Evolutionary conservation across 768 basidiomycete genomes (phyloP).

Genomic region (Suillus tomentosus): DNA sequence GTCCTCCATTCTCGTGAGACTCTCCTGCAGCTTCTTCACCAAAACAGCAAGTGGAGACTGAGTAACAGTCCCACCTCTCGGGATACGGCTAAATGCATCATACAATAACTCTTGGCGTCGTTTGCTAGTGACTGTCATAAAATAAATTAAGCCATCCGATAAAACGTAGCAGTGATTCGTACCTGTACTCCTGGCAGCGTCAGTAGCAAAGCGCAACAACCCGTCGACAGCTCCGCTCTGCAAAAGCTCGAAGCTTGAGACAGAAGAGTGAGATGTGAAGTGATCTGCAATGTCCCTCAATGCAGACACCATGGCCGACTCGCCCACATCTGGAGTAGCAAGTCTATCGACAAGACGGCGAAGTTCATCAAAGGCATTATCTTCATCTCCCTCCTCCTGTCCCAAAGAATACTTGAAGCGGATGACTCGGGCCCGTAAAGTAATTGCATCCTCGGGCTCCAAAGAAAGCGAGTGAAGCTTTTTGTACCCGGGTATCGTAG

Average conservation of each 20-base stretch:
- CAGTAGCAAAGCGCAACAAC: constrained; percentile 78
- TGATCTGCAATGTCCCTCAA: constrained; percentile 77
- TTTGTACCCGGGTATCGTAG: constrained; percentile 64
- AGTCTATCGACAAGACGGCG: constrained; percentile 66
- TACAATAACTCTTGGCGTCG: constrained; percentile 79
- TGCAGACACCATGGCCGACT: constrained; percentile 61
- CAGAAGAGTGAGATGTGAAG: constrained; percentile 75
- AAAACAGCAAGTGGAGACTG: constrained; percentile 73
- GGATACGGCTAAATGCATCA: constrained; percentile 69
- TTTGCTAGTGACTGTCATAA: constrained; percentile 53
- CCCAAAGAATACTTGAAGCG: constrained; percentile 75
- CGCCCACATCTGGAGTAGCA: constrained; percentile 52
- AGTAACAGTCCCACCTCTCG: constrained; percentile 42
- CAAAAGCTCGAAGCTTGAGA: constrained; percentile 94
- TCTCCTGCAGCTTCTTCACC: constrained; percentile 96
- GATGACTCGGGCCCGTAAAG: constrained; percentile 87
- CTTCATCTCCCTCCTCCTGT: constrained; percentile 56
- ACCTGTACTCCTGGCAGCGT: constrained; percentile 50
- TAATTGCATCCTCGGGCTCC: constrained; percentile 90
- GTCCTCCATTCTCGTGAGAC: constrained; percentile 90
- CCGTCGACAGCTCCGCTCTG: constrained; percentile 93
- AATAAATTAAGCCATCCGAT: constrained; percentile 15
- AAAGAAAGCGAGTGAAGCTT: constrained; percentile 67
- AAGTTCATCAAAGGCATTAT: constrained; percentile 65
- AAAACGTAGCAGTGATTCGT: constrained; percentile 9